A percentile compares a stretch with the other conserved stretches of the same genome.
phyloP scores from a whole-genome alignment of 352 stramenopile genomes.

The Elongisporangium anandrum region DNA sequence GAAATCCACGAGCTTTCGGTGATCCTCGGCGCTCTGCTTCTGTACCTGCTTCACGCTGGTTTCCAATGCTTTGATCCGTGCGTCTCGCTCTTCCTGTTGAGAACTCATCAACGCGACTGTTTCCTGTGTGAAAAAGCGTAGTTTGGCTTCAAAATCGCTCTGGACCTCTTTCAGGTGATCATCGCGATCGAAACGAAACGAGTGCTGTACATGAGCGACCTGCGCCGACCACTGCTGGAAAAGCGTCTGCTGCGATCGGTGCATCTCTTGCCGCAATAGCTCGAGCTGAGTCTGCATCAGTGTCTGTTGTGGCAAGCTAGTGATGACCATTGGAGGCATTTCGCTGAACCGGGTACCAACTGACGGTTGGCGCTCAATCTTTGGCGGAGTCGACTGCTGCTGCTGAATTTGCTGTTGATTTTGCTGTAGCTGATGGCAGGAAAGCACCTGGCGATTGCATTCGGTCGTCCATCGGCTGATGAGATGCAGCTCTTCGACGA shows the following conservation, averaged over 20 bases:
- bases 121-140: constrained; percentile 23
- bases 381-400: not conserved
- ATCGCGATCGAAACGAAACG: constrained; percentile 15
- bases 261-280: constrained; percentile 25
- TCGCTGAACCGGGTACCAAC: constrained; percentile 7
- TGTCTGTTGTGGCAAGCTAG: constrained; percentile 14
- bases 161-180: constrained; percentile 22
- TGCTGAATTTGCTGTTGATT: constrained; percentile 6
- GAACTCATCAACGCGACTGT: constrained; percentile 14
- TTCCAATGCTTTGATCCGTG: constrained; percentile 10
- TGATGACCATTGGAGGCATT: constrained; percentile 16
- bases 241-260: constrained; percentile 11
- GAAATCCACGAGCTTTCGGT: constrained; percentile 15
- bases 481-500: constrained; percentile 50
- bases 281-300: constrained; percentile 34
- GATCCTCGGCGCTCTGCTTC: constrained; percentile 15
- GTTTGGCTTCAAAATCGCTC: constrained; percentile 25
- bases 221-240: constrained; percentile 29
- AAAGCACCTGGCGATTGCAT: constrained; percentile 11
- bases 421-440: constrained; percentile 9
- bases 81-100: constrained; percentile 17
- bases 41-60: constrained; percentile 19
- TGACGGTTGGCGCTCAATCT: constrained; percentile 3
- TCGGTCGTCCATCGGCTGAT: constrained; percentile 33
- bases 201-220: constrained; percentile 27